Conservation (phyloP, 2,329 filamentous ascomycete genomes). For the Ophiocordyceps camponoti-leonardi region DNA sequence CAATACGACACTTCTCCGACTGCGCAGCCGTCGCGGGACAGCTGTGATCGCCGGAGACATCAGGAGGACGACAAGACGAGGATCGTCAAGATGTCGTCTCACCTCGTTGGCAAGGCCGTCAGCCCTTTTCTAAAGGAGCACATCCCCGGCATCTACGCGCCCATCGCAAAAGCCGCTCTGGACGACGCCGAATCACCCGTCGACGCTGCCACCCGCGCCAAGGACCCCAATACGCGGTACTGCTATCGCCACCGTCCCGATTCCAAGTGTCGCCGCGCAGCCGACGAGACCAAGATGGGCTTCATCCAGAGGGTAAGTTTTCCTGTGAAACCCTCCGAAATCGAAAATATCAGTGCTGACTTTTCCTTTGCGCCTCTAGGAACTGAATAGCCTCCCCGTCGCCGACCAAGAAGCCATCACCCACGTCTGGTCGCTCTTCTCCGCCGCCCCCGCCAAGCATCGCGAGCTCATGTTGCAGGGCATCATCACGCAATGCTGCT, state of each 20-base stretch:
- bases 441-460: conserved; percentile 82
- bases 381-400: conserved; percentile 65
- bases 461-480: conserved; percentile 93
- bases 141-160: conserved; percentile 77
- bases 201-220: conserved; percentile 16
- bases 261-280: conserved; percentile 79
- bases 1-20: background rate
- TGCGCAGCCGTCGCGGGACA: conserved; percentile 19
- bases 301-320: conserved; percentile 65
- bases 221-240: conserved; percentile 66
- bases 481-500: conserved; percentile 92
- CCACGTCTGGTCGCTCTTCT: conserved; percentile 96
- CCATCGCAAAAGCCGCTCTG: conserved; percentile 42
- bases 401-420: conserved; percentile 90
- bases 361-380: conserved; percentile 29
- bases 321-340: background rate
- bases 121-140: conserved; percentile 82
- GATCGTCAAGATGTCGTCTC: conserved; percentile 40
- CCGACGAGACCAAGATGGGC: conserved; percentile 92
- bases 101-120: conserved; percentile 60
- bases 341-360: background rate
- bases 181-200: conserved; percentile 7
- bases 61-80: conserved; percentile 31
- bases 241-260: conserved; percentile 94
- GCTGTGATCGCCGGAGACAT: conserved; percentile 32